phyloP scores from a whole-genome alignment of 2,329 filamentous ascomycete genomes.

The Gaeumannomyces tritici region DNA sequence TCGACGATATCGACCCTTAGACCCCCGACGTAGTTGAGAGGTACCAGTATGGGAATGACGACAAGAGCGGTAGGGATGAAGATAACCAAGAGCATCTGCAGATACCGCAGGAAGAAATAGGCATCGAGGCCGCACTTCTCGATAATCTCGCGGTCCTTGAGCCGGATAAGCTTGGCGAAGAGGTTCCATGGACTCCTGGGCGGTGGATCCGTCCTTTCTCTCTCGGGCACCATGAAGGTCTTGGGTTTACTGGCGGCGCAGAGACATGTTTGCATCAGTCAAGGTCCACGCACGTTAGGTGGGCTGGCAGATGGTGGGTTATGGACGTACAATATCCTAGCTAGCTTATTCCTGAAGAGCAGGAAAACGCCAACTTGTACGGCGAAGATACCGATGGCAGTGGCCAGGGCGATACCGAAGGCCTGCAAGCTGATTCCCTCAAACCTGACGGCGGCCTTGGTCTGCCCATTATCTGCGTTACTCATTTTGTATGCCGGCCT shows the following conservation, averaged over 20 bases:
- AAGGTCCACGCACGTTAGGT: not conserved
- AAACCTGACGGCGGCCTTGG: not conserved
- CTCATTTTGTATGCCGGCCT: not conserved
- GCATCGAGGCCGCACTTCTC: conserved; percentile 93
- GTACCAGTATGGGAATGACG: conserved; percentile 76
- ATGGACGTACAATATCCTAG: conserved; percentile 66
- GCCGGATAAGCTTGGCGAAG: conserved; percentile 51
- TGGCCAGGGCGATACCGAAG: conserved; percentile 57
- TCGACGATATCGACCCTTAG: conserved; percentile 45
- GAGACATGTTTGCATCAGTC: not conserved
- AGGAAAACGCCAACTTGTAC: conserved; percentile 63
- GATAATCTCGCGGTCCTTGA: conserved; percentile 74
- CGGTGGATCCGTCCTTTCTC: conserved; percentile 70
- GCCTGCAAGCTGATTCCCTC: conserved; percentile 35
- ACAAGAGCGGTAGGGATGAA: conserved; percentile 74
- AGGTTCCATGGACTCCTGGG: conserved; percentile 45
- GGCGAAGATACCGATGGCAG: conserved; percentile 53
- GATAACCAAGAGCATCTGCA: conserved; percentile 69
- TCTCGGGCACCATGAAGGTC: conserved; percentile 77
- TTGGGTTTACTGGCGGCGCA: conserved; percentile 55
- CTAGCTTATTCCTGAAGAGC: conserved; percentile 66
- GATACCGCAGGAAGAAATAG: conserved; percentile 93
- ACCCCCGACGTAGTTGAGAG: conserved; percentile 71
- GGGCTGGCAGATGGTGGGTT: not conserved
- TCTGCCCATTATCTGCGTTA: not conserved